Percentiles rank a stretch among this genome's conserved stretches.
phyloP scores from a whole-genome alignment of 2,329 filamentous ascomycete species.

The Apiospora hydei region DNA sequence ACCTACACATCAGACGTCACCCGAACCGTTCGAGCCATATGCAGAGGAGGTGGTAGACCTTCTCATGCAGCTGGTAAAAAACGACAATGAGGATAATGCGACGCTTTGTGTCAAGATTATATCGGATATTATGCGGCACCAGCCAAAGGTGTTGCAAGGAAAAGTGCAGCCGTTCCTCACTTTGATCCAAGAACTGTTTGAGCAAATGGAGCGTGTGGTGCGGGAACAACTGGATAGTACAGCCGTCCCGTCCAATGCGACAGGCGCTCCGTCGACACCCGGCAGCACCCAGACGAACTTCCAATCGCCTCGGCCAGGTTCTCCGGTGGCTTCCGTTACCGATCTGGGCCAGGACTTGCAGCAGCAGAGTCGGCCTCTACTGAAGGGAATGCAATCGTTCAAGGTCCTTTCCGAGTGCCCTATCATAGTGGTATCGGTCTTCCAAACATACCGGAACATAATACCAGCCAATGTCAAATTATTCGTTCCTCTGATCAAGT shows the following conservation, averaged over 20 bases:
- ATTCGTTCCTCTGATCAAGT: conserved; percentile 94
- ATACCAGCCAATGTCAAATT: conserved; percentile 86
- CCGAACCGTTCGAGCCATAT: conserved; percentile 86
- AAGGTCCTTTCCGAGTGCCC: conserved; percentile 97
- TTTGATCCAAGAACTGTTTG: conserved; percentile 94
- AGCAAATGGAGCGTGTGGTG: conserved; percentile 94
- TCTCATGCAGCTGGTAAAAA: conserved; percentile 85
- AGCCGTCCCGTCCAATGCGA: conserved; percentile 58
- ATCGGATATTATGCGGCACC: conserved; percentile 94
- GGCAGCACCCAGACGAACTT: conserved; percentile 74
- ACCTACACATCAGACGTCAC: conserved; percentile 71
- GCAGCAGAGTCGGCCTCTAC: conserved; percentile 79
- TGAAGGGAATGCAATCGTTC: conserved; percentile 98
- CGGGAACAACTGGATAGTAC: conserved; percentile 91
- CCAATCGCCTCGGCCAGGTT: conserved; percentile 88
- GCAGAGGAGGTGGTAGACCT: conserved; percentile 89
- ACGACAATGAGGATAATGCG: conserved; percentile 98
- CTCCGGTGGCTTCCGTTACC: conserved; percentile 81
- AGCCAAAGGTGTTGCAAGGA: conserved; percentile 77
- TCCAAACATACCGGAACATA: conserved; percentile 85
- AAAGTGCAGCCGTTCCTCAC: conserved; percentile 90
- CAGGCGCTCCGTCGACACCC: conserved; percentile 70
- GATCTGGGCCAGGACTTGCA: conserved; percentile 84
- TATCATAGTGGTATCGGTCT: conserved; percentile 98
- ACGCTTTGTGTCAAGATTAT: conserved; percentile 98